These are phyloP conservation scores for Rosellinia necatrix DNA, from an alignment of 2,329 filamentous ascomycete species.

Conservation along the genomic window DNA sequence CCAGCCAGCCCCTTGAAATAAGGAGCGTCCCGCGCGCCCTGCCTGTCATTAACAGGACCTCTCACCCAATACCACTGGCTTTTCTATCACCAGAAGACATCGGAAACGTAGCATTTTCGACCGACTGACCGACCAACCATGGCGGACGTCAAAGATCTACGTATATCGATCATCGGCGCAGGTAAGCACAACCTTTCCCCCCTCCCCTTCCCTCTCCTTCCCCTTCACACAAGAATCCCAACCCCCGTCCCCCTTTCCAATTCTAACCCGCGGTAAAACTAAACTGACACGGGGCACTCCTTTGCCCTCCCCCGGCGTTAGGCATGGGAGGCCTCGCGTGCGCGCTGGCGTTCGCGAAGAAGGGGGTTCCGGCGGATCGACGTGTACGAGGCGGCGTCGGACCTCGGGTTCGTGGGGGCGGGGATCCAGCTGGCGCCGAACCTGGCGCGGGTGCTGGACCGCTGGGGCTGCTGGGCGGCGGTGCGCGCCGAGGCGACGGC, in stretches of 20 bases:
- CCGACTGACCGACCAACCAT: too few relatives aligned
- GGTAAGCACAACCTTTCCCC: constrained; percentile 45
- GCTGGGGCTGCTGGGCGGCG: constrained; percentile 70
- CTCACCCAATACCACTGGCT: constrained; percentile 1
- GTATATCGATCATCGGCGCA: constrained; percentile 53
- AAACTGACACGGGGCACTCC: too few relatives aligned
- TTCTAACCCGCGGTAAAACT: too few relatives aligned
- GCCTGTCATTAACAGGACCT: not conserved
- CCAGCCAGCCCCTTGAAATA: constrained; percentile 13
- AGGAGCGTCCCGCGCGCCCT: not conserved
- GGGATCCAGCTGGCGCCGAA: constrained; percentile 86
- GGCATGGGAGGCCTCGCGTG: constrained; percentile 79
- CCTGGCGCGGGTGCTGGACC: constrained; percentile 75
- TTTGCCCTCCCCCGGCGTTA: too few relatives aligned
- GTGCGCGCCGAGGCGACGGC: constrained; percentile 72
- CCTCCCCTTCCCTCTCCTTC: too few relatives aligned
- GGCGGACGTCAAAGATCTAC: constrained; percentile 42
- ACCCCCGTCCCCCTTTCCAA: too few relatives aligned
- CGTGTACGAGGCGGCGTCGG: constrained; percentile 74
- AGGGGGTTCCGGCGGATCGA: constrained; percentile 75
- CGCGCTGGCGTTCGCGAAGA: constrained; percentile 74
- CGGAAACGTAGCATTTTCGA: constrained; percentile 9
- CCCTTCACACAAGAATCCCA: too few relatives aligned
- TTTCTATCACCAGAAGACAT: not conserved
- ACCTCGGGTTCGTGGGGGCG: constrained; percentile 80